Evolutionary conservation across 257 asterid species (phyloP), one percentile per base, ranked within the genome.

Genomic region (Plectranthus barbatus): DNA sequence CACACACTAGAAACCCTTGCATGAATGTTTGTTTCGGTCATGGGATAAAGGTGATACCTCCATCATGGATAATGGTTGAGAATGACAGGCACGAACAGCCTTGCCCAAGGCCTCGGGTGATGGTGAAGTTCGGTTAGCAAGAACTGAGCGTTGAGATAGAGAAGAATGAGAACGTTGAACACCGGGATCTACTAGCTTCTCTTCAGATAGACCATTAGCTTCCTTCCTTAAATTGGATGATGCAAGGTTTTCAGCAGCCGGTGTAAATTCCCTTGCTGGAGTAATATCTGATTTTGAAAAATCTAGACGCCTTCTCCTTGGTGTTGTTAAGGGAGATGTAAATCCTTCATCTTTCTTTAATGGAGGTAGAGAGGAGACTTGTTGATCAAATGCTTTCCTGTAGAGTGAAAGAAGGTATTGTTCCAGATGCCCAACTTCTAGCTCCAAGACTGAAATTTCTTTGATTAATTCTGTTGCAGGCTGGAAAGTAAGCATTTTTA

Each of bases 371-470:
- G 86, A 74, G 21, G 90, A 52, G 53, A 61, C 33, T 66, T 85
- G 96, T 62, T 81, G 91, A 77, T 87, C 95, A 64, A 94, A 94
- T 31, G 99, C 99, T 74, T 87, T 84, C 65, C 99, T 69, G 78
- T 94, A 90, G 39, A 90, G 77, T 8, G 91, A 80, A 40, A 94
- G 96, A 70, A 94, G 99, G 74, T 94, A 86, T 51, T 94, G 97
- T 69, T 94, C 99, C 83, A 94, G 82, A 70, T 86, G 95, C 62
- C 85, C 89, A 20, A 94, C 97, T 84, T 94, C 96, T 68, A 90
- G 72, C 80, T 94, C 99, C 71, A 94, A 68, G 14, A 90, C 79
- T 10, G 99, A 78, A 52, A 94, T 94, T 64, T 94, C 99, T 82
- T 74, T 84, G 11, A 94, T 94, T 59, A 94, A 93, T 71, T 90